Evolutionary conservation across 129 eudicot genomes (phyloP).

Genomic region (Lactuca sativa): DNA sequence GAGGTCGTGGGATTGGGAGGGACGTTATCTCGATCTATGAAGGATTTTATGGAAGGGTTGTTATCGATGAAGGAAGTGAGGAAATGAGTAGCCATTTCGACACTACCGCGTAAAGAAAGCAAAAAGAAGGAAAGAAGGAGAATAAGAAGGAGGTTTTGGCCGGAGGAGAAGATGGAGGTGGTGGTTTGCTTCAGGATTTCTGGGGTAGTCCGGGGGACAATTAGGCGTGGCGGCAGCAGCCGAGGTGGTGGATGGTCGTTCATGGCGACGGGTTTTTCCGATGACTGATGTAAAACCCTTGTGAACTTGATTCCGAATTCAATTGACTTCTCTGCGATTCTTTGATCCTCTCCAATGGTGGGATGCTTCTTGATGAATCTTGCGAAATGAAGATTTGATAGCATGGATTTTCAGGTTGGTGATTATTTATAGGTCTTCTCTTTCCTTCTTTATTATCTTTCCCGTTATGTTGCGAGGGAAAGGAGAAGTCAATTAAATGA

Average conservation of each 20-base stretch:
- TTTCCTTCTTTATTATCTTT: too few species aligned
- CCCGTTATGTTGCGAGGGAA: too few species aligned
- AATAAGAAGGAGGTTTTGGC: slow-evolving; percentile 42
- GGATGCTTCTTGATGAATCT: slow-evolving; percentile 1
- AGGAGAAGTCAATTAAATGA: too few species aligned
- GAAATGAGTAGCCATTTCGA: slow-evolving; percentile 48
- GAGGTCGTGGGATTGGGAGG: slow-evolving; percentile 26
- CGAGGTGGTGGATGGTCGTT: slow-evolving; percentile 19
- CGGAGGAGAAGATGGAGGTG: slow-evolving; percentile 32
- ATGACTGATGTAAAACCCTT: neutral
- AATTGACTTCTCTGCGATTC: neutral
- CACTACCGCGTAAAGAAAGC: slow-evolving; percentile 56
- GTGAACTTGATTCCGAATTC: neutral
- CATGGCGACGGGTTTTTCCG: slow-evolving; percentile 1
- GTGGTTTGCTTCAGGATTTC: slow-evolving; percentile 47
- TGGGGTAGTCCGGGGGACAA: slow-evolving; percentile 39
- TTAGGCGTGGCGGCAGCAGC: slow-evolving; percentile 26
- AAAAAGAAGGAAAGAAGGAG: slow-evolving; percentile 50
- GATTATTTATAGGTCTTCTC: neutral
- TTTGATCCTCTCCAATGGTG: slow-evolving; percentile 1
- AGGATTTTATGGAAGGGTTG: slow-evolving; percentile 57
- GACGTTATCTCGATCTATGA: slow-evolving; percentile 50
- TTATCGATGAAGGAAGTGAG: slow-evolving; percentile 53
- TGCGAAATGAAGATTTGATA: neutral
- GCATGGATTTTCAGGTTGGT: slow-evolving; percentile 7